Conservation (phyloP, 495 filamentous ascomycete species). For the Aspergillus panamensis region DNA sequence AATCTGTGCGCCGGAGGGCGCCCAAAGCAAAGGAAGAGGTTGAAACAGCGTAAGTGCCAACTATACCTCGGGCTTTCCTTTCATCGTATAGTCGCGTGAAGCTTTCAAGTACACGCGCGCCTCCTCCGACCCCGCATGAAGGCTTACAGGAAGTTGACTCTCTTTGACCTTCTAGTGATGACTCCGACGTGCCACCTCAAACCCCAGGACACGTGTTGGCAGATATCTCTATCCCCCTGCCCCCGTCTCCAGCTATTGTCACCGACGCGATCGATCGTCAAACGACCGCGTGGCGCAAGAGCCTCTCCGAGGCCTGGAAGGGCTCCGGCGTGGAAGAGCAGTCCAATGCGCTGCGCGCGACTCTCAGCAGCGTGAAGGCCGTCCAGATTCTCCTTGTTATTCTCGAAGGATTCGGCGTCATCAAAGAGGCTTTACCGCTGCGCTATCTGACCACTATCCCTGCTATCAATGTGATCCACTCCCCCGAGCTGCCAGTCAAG, state of each 20-base stretch:
- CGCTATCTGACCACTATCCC: conserved; percentile 69
- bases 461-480: conserved; percentile 44
- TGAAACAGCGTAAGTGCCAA: conserved; percentile 39
- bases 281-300: conserved; percentile 59
- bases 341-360: conserved; percentile 51
- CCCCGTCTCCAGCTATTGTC: conserved; percentile 80
- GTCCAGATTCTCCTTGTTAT: conserved; percentile 63
- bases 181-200: conserved; percentile 28
- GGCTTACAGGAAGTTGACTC: neutral
- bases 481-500: conserved; percentile 51
- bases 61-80: no score
- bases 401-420: conserved; percentile 51
- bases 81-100: no score
- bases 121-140: no score
- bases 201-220: conserved; percentile 52
- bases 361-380: conserved; percentile 64
- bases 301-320: conserved; percentile 41
- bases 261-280: conserved; percentile 75
- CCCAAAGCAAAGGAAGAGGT: conserved; percentile 43
- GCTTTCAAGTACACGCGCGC: no score
- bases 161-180: conserved; percentile 26
- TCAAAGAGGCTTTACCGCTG: conserved; percentile 52
- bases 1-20: conserved; percentile 31
- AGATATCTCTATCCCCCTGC: conserved; percentile 41
- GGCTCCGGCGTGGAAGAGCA: conserved; percentile 42